Base-by-base conservation (phyloP, 257 asterid genomes). In the Gentiana macrophylla region DNA sequence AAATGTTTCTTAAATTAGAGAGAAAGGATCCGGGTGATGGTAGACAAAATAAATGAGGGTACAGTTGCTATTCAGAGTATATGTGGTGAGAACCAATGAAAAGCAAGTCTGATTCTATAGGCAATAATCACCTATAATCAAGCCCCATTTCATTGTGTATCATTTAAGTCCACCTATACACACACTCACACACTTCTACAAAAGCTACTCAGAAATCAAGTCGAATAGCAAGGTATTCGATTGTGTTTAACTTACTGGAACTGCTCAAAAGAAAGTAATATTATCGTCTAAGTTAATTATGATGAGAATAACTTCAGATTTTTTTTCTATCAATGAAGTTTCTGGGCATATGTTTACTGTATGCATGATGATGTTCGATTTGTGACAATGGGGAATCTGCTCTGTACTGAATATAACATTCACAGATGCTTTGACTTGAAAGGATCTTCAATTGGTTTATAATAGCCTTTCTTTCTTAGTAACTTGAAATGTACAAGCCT, bases 321-420 rank as follows among this genome's bases (percentile, higher is more conserved):
- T 50, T 2, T 24, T 32, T 35, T 50, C 33, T 69, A 57, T 49
- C 36, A 24, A 41, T 41, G 9, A 41, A 41, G 3, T 41, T 41
- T 1, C 46, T 5, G 46, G 46, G 9, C 46, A 41, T 38, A 11
- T 35, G 34, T 34, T 49, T 52, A 50, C 62, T 59, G 32, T 55
- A 54, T 66, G 35, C 9, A 52, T 62, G 66, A 49, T 60, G 81
- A 89, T 95, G 96, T 86, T 52, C 77, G 96, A 49, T 90, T 90
- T 73, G 94, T 90, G 49, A 80, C 86, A 10, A 90, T 86, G 97
- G 96, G 97, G 57, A 90, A 90, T 62, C 60, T 90, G 76, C 86
- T 86, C 78, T 80, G 94, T 49, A 80, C 91, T 12, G 84, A 82
- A 50, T 72, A 75, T 81, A 62, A 77, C 41, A 80, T 84, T 57